Evolutionary conservation across 352 stramenopile genomes (phyloP).

Genomic region (Phytopythium ostracodes): DNA sequence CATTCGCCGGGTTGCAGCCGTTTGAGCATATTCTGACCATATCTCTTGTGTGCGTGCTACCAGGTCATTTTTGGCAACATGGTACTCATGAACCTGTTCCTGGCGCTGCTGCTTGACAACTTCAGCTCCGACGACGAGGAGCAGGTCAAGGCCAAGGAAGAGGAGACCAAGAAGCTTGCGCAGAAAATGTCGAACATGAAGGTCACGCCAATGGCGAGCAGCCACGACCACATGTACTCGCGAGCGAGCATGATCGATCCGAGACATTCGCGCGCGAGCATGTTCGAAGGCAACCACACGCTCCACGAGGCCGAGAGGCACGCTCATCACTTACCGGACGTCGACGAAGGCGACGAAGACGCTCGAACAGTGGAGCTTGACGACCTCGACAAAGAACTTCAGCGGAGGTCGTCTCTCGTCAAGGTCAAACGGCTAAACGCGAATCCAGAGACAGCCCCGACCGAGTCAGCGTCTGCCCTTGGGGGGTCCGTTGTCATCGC

Average conservation of each 20-base stretch:
- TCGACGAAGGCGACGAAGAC: constrained; percentile 13
- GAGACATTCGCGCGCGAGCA: constrained; percentile 2
- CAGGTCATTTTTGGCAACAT: constrained; percentile 89
- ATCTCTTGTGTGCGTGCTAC: neutral
- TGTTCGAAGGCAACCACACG: neutral
- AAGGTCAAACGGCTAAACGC: neutral
- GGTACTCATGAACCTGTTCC: constrained; percentile 93
- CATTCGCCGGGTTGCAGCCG: no score
- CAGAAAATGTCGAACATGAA: constrained; percentile 66
- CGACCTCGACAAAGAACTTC: constrained; percentile 14
- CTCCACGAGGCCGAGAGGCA: neutral
- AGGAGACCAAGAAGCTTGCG: constrained; percentile 46
- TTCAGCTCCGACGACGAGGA: constrained; percentile 80
- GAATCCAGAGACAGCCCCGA: neutral
- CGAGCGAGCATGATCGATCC: neutral
- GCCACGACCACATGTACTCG: constrained; percentile 3
- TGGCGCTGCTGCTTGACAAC: constrained; percentile 90
- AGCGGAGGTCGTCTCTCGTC: constrained; percentile 4
- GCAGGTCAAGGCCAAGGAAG: constrained; percentile 38
- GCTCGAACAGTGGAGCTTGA: constrained; percentile 14
- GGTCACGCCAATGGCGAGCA: constrained; percentile 20
- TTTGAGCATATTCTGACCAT: no score
- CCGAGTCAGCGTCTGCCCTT: neutral
- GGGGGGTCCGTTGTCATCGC: neutral
- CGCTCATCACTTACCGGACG: neutral